These are phyloP conservation scores for Colletotrichum plurivorum DNA, from an alignment of 2,329 filamentous ascomycete genomes.

Conservation along the genomic window DNA sequence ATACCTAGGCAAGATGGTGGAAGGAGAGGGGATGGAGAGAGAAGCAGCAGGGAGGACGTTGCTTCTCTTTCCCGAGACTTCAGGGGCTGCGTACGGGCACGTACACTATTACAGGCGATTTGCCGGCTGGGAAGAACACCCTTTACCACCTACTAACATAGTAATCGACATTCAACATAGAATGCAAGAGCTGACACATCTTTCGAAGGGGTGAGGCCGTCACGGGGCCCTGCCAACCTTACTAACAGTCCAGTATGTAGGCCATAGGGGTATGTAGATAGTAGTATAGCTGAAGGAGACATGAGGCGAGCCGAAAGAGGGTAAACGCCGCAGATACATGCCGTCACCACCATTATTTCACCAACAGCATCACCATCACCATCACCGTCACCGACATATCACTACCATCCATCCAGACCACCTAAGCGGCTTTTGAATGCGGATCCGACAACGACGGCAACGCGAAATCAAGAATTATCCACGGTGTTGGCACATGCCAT, in stretches of 20 bases:
- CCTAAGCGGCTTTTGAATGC: not conserved
- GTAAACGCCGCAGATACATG: conserved; percentile 12
- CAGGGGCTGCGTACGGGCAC: not conserved
- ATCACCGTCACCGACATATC: no score
- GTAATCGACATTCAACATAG: conserved; percentile 23
- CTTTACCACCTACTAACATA: not conserved
- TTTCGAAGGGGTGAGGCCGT: conserved; percentile 13
- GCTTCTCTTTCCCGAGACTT: conserved; percentile 21
- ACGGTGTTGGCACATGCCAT: conserved; percentile 4
- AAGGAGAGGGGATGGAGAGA: not conserved
- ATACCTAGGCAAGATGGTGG: no score
- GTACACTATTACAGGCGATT: not conserved
- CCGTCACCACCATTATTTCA: not conserved
- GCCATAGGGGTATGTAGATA: no score
- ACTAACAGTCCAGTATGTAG: no score
- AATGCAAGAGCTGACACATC: conserved; percentile 17
- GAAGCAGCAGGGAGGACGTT: conserved; percentile 17
- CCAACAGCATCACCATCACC: no score
- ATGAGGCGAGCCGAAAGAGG: conserved; percentile 15
- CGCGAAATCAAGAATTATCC: not conserved
- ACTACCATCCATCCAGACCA: no score
- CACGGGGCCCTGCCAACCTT: not conserved
- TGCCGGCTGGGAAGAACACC: conserved; percentile 11
- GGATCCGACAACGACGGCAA: conserved; percentile 4
- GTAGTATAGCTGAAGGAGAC: conserved; percentile 22